Evolutionary conservation across 225 moss, liverwort and hornwort genomes (phyloP).

Genomic region (Lunularia cruciata): DNA sequence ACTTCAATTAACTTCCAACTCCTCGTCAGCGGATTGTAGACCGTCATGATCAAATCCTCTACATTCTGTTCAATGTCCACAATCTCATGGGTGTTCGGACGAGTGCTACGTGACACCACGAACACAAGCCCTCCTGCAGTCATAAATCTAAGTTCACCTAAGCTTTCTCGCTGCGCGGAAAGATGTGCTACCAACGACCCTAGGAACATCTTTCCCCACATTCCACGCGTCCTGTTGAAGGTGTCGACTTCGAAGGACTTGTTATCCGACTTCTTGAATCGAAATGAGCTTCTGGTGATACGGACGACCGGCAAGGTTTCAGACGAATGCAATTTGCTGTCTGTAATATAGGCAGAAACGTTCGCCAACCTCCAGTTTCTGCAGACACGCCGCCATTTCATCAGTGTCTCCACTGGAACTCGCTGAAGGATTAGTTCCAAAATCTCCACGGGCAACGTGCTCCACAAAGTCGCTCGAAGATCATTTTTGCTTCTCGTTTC

Average conservation of each 20-base stretch:
- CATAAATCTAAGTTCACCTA: conserved; percentile 19
- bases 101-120: conserved; percentile 16
- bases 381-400: conserved; percentile 19
- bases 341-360: conserved; percentile 5
- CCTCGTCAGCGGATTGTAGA: conserved; percentile 20
- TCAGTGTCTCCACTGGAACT: conserved; percentile 9
- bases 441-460: conserved; percentile 13
- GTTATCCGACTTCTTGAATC: conserved; percentile 17
- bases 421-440: conserved; percentile 17
- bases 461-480: conserved; percentile 9
- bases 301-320: conserved; percentile 13
- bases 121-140: conserved; percentile 14
- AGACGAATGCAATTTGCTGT: conserved; percentile 9
- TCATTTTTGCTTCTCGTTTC: background rate
- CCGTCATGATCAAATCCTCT: conserved; percentile 21
- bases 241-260: conserved; percentile 17
- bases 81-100: background rate
- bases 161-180: conserved; percentile 15
- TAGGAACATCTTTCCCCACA: conserved; percentile 14
- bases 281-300: conserved; percentile 14
- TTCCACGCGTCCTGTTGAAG: conserved; percentile 7
- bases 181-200: conserved; percentile 15
- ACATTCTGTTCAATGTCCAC: background rate
- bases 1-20: conserved; percentile 21
- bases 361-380: conserved; percentile 10